Percentiles rank a stretch among this genome's conserved stretches.
Evolutionary conservation across 176 grass and related monocot genomes (phyloP).

Genomic region (Tillandsia fasciculata): DNA sequence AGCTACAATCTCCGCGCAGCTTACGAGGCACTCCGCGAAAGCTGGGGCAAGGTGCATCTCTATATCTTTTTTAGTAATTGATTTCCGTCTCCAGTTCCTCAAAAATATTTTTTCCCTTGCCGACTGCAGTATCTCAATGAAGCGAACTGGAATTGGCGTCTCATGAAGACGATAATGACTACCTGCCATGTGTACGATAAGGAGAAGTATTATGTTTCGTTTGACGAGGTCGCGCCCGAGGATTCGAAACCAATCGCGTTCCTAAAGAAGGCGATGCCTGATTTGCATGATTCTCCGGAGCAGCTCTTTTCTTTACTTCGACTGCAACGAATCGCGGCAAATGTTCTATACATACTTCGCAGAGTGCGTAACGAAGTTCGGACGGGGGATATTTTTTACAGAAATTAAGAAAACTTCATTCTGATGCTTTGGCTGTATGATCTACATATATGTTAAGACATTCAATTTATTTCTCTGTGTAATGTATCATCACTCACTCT

Average conservation of each 20-base stretch:
- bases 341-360: neutral
- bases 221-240: constrained; percentile 63
- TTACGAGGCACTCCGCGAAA: constrained; percentile 65
- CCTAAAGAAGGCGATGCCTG: constrained; percentile 75
- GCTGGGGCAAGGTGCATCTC: constrained; percentile 70
- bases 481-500: no score
- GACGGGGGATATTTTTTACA: no score
- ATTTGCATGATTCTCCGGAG: constrained; percentile 40
- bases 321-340: neutral
- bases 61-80: neutral
- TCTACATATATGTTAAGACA: no score
- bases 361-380: neutral
- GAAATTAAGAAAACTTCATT: no score
- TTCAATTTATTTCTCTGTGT: no score
- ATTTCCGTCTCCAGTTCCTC: neutral
- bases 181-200: constrained; percentile 85
- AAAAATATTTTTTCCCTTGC: constrained; percentile 18
- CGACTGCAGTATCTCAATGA: constrained; percentile 92
- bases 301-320: no score
- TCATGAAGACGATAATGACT: constrained; percentile 99
- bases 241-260: constrained; percentile 78
- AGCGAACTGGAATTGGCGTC: constrained; percentile 88
- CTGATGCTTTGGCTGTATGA: constrained; percentile 12
- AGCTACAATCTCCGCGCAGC: constrained; percentile 83
- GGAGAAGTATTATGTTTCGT: constrained; percentile 78